phyloP scores from a whole-genome alignment of 2,329 filamentous ascomycete species.

The Aureobasidium vineae region DNA sequence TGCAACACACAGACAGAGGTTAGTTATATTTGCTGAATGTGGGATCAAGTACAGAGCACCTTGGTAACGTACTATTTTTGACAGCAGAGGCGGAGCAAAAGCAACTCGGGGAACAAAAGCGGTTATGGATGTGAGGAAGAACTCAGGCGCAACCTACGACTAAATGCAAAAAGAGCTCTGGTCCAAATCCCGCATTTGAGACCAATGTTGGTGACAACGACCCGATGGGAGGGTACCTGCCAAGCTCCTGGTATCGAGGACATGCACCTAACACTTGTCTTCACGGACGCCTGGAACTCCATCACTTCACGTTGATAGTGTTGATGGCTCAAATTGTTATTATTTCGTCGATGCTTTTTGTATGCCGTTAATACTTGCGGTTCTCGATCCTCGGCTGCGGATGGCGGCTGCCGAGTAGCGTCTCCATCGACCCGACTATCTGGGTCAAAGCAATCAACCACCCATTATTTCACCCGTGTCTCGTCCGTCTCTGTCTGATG shows the following conservation, averaged over 20 bases:
- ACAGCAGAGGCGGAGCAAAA: constrained; percentile 2
- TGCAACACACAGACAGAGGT: neutral
- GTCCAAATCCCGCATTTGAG: constrained; percentile 2
- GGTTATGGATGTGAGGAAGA: neutral
- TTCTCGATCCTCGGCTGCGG: constrained; percentile 24
- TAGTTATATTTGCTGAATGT: neutral
- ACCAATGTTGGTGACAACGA: constrained; percentile 4
- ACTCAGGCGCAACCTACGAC: constrained; percentile 11
- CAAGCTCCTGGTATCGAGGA: neutral
- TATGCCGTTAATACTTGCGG: constrained; percentile 5
- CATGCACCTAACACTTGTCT: constrained; percentile 14
- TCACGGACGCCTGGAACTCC: constrained; percentile 10
- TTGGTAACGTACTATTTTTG: constrained; percentile 15
- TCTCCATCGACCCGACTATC: constrained; percentile 4
- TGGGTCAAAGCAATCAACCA: constrained; percentile 14
- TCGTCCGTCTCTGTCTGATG: neutral
- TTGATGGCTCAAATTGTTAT: constrained; percentile 5
- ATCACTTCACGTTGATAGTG: constrained; percentile 4
- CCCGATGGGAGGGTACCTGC: constrained; percentile 6
- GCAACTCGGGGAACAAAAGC: neutral
- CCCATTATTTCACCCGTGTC: constrained; percentile 6
- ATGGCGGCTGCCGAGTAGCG: constrained; percentile 22
- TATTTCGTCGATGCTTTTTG: constrained; percentile 12
- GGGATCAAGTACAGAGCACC: neutral
- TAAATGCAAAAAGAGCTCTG: constrained; percentile 6